Evolutionary conservation across 2,329 filamentous ascomycete genomes (phyloP).

Genomic region (Xylariaceae sp.): DNA sequence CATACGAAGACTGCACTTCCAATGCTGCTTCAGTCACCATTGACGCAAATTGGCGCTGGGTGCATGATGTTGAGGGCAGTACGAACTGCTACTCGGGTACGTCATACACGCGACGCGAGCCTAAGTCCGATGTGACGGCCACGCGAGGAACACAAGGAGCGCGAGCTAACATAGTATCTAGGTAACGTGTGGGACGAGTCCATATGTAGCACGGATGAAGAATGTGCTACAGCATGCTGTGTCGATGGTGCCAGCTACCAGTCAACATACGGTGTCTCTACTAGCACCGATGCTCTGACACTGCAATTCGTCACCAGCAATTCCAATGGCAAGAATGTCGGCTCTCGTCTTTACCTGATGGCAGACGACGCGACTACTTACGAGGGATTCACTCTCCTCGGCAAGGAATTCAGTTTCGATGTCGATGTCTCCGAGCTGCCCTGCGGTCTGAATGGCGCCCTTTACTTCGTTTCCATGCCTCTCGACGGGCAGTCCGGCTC

Average conservation of each 20-base stretch:
- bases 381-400: conserved; percentile 53
- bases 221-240: conserved; percentile 39
- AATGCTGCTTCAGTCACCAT: conserved; percentile 41
- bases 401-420: conserved; percentile 59
- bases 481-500: conserved; percentile 47
- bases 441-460: conserved; percentile 59
- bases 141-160: not conserved
- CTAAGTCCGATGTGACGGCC: not conserved
- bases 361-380: conserved; percentile 50
- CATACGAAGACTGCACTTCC: conserved; percentile 36
- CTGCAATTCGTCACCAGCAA: conserved; percentile 49
- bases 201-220: conserved; percentile 34
- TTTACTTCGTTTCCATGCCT: conserved; percentile 55
- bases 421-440: conserved; percentile 55
- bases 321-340: conserved; percentile 35
- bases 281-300: conserved; percentile 41
- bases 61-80: conserved; percentile 36
- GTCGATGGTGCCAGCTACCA: conserved; percentile 43
- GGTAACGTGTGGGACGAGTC: conserved; percentile 32
- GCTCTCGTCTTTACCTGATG: conserved; percentile 55
- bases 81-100: conserved; percentile 46
- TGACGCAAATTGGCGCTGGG: conserved; percentile 50
- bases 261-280: conserved; percentile 43
- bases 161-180: conserved; percentile 32
- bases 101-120: conserved; percentile 24